phyloP scores from a whole-genome alignment of 208 protist genomes.

The Sergeia podlipaevii region DNA sequence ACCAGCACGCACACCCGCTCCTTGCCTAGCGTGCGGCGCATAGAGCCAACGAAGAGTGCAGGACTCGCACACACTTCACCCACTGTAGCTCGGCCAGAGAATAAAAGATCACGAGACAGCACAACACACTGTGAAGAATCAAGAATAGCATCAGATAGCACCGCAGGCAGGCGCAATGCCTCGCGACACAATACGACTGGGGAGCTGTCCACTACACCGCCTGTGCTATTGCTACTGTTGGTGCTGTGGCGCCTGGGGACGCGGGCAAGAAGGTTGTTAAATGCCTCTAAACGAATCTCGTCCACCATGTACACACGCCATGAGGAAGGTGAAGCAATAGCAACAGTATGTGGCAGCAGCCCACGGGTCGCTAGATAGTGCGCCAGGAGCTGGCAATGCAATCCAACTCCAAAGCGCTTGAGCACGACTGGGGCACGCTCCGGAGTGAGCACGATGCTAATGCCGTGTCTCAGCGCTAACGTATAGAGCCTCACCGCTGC shows the following conservation, averaged over 20 bases:
- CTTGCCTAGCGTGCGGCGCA: too few species aligned
- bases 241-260: not conserved
- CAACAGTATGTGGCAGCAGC: too few species aligned
- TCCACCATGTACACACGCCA: conserved; percentile 34
- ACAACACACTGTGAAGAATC: not conserved
- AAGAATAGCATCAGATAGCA: not conserved
- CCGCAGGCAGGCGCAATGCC: not conserved
- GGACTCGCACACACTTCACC: too few species aligned
- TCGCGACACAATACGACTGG: not conserved
- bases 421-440: conserved; percentile 41
- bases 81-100: too few species aligned
- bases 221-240: not conserved
- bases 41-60: too few species aligned
- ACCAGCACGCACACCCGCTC: too few species aligned
- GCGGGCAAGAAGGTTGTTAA: conserved; percentile 6
- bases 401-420: conserved; percentile 39
- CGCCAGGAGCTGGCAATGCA: too few species aligned
- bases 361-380: too few species aligned
- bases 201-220: too few species aligned
- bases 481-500: conserved; percentile 40
- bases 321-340: too few species aligned
- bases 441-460: conserved; percentile 43
- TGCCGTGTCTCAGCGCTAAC: conserved; percentile 30
- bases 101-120: too few species aligned
- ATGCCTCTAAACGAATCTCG: conserved; percentile 13